Base-by-base conservation (phyloP, 164 flowering plant species). In the Dillenia suffruticosa region DNA sequence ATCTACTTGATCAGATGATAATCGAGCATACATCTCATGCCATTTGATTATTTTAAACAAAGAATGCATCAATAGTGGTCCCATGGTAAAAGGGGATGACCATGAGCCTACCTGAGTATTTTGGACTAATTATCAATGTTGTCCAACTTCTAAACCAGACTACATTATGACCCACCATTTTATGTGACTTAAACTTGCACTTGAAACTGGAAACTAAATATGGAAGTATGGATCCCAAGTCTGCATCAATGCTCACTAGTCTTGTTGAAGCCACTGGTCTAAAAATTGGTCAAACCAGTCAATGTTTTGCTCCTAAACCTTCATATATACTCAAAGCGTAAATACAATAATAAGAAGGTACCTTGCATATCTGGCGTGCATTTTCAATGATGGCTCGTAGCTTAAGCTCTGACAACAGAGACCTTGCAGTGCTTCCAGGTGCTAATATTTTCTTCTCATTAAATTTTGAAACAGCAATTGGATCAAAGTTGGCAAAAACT, bases 351-450 rank as follows among this genome's bases (percentile, higher is more conserved):
- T 2, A 44, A 7, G 54, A 10, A 50, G 48, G 15, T 53, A 77
- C 80, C 80, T 77, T 77, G 16, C 45, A 62, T 44, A 74, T 74
- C 63, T 68, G 77, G 15, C 80, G 72, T 47, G 77, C 75, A 65
- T 77, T 77, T 45, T 73, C 80, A 56, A 77, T 66, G 22, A 77
- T 56, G 9, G 77, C 68, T n/a, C 75, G 75, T 55, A 77, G 61
- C 61, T 74, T 77, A 56, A 54, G 63, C 65, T 77, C 80, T 6
- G 80, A 71, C 47, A 77, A 43, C 24, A 73, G 61, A 49, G 64
- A 74, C 58, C 63, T 56, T 24, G 73, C 77, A 32, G 49, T 54
- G 66, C 73, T 70, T 66, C 75, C 77, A 17, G 73, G 70, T 51
- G 69, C 68, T 44, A 54, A 47, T 57, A 77, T 50, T 61, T 71